Evolutionary conservation across 2,329 filamentous ascomycete genomes (phyloP).

Genomic region (Neopestalotiopsis sp.): DNA sequence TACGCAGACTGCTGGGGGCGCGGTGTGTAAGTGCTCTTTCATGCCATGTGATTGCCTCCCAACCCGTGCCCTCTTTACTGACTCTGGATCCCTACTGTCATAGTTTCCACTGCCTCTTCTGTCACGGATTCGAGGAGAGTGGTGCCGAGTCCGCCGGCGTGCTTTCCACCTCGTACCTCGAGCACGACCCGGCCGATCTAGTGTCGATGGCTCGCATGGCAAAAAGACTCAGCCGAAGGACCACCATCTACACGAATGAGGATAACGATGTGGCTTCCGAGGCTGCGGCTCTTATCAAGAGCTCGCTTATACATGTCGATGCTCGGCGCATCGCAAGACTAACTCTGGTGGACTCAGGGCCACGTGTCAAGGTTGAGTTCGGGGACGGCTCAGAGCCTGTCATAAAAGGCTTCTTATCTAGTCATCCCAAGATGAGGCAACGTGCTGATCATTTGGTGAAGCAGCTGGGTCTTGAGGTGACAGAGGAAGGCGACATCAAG

Average conservation of each 20-base stretch:
- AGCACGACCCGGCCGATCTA: constrained; percentile 8
- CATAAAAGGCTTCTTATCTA: not conserved
- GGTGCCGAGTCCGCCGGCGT: constrained; percentile 35
- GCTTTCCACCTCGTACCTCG: constrained; percentile 18
- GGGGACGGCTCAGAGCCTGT: constrained; percentile 18
- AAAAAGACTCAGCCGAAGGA: constrained; percentile 22
- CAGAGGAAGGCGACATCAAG: constrained; percentile 18
- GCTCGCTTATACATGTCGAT: not conserved
- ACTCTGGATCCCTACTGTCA: not conserved
- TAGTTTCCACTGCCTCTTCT: constrained; percentile 64
- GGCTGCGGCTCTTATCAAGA: not conserved
- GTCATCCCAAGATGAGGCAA: constrained; percentile 22
- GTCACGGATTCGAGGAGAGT: constrained; percentile 63
- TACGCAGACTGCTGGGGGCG: no score
- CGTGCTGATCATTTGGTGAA: constrained; percentile 9
- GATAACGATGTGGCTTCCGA: constrained; percentile 18
- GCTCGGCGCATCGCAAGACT: no score
- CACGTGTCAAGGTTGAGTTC: constrained; percentile 24
- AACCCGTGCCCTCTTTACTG: constrained; percentile 46
- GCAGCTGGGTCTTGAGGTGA: constrained; percentile 11
- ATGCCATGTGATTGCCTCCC: no score
- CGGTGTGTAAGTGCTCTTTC: no score
- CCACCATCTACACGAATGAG: constrained; percentile 30
- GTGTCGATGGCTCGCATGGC: constrained; percentile 26
- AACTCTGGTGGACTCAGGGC: not conserved